Percentiles rank a stretch among this genome's conserved stretches.
phyloP scores from a whole-genome alignment of 2,329 filamentous ascomycete species.

The Fusarium annulatum region DNA sequence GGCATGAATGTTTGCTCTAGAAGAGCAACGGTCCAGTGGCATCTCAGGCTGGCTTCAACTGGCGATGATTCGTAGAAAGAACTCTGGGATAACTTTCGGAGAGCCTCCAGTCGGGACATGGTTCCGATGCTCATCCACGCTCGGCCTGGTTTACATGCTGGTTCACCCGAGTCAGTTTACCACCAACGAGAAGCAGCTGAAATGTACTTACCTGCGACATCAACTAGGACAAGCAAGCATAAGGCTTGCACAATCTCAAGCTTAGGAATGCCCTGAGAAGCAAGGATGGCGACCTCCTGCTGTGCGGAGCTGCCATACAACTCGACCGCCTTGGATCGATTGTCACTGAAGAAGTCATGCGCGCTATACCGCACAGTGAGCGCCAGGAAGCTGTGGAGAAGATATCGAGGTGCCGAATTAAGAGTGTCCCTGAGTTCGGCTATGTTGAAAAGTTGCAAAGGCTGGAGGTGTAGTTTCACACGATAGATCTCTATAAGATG shows the following conservation, averaged over 20 bases:
- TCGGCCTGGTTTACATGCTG: slow-evolving; percentile 9
- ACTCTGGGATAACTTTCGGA: background rate
- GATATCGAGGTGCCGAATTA: background rate
- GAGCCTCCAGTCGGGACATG: background rate
- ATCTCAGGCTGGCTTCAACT: background rate
- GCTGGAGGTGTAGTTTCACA: slow-evolving; percentile 7
- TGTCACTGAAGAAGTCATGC: background rate
- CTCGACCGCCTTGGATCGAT: background rate
- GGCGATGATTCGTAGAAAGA: background rate
- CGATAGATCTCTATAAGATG: slow-evolving; percentile 13
- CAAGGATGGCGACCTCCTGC: background rate
- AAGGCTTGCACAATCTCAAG: slow-evolving; percentile 2
- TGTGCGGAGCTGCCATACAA: background rate
- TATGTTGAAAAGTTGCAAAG: background rate
- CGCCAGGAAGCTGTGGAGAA: slow-evolving; percentile 5
- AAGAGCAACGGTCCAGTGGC: slow-evolving; percentile 4
- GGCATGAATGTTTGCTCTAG: slow-evolving; percentile 17
- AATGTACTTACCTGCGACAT: background rate
- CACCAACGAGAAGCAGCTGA: accelerated
- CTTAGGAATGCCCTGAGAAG: background rate
- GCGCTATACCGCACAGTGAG: background rate
- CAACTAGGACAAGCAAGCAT: background rate
- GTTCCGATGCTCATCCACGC: slow-evolving; percentile 21
- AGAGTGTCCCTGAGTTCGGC: background rate
- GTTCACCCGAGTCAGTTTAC: accelerated